These are phyloP conservation scores for Hibiscus mutabilis DNA, from an alignment of 345 rosid genomes.

Conservation along the genomic window DNA sequence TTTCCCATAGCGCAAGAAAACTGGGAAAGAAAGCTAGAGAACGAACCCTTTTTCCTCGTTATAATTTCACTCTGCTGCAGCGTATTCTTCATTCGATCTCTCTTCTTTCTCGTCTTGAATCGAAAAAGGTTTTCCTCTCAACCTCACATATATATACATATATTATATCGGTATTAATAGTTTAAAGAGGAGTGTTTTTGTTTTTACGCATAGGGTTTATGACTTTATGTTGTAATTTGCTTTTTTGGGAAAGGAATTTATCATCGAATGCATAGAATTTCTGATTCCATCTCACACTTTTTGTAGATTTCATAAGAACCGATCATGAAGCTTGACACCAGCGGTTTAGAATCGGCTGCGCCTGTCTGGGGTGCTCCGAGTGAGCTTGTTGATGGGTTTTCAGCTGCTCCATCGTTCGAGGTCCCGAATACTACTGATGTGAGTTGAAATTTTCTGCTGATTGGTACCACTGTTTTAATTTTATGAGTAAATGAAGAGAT, in stretches of 20 bases:
- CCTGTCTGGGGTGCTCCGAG: slow-evolving; percentile 30
- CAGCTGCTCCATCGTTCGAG: slow-evolving; percentile 52
- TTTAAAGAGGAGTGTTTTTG: neutral
- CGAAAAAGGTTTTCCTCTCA: neutral
- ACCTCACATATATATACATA: neutral
- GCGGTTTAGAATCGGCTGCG: slow-evolving; percentile 60
- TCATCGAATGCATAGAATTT: neutral
- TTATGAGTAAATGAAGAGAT: neutral
- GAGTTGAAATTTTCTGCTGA: slow-evolving; percentile 13
- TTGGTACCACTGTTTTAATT: neutral
- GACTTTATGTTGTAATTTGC: neutral
- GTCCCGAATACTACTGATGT: slow-evolving; percentile 67
- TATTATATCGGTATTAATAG: neutral
- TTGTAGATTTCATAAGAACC: neutral
- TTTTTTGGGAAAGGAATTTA: neutral
- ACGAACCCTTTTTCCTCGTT: neutral
- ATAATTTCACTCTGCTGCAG: neutral
- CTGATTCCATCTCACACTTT: neutral
- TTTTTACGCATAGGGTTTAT: neutral
- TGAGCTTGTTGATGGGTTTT: slow-evolving; percentile 41
- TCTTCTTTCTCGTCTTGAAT: neutral
- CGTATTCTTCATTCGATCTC: neutral
- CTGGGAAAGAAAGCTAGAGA: neutral
- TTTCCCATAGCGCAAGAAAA: neutral
- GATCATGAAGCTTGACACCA: slow-evolving; percentile 77